These are phyloP conservation scores for Fusarium protoensiforme DNA, from an alignment of 2,329 filamentous ascomycete genomes.

Conservation along the genomic window DNA sequence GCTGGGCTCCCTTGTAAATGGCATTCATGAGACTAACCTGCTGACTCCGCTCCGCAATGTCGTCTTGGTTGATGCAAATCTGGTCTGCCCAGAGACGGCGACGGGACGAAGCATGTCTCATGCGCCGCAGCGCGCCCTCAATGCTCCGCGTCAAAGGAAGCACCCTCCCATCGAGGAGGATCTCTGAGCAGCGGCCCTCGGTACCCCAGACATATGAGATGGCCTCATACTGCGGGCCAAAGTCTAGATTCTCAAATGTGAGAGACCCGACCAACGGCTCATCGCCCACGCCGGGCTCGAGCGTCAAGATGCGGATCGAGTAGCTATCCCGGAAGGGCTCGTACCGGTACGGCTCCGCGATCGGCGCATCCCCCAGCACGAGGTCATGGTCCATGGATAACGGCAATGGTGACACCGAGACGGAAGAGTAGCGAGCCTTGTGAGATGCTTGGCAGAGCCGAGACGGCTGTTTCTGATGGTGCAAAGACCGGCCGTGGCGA, in stretches of 20 bases:
- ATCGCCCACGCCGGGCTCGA: conserved; percentile 43
- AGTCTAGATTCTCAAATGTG: conserved; percentile 37
- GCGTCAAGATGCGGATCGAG: conserved; percentile 47
- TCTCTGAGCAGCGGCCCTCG: conserved; percentile 33
- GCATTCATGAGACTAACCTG: conserved; percentile 54
- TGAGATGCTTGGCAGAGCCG: neutral
- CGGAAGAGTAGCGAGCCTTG: conserved; percentile 6
- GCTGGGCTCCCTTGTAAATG: conserved; percentile 48
- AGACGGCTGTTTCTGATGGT: neutral
- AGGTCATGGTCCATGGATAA: conserved; percentile 29
- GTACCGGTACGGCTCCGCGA: conserved; percentile 34
- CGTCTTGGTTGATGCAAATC: conserved; percentile 54
- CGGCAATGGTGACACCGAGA: neutral
- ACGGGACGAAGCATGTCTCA: conserved; percentile 38
- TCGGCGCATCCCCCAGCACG: neutral
- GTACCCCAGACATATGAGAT: conserved; percentile 53
- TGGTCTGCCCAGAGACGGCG: conserved; percentile 54
- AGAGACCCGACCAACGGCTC: conserved; percentile 45
- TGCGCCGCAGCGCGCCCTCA: conserved; percentile 44
- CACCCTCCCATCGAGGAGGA: conserved; percentile 36
- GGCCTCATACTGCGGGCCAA: conserved; percentile 44
- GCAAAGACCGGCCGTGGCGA: neutral
- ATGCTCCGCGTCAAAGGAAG: conserved; percentile 47
- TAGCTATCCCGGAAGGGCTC: conserved; percentile 28
- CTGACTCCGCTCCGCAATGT: conserved; percentile 47